Evolutionary conservation across 345 rosid genomes (phyloP).

Genomic region (Tarenaya hassleriana): DNA sequence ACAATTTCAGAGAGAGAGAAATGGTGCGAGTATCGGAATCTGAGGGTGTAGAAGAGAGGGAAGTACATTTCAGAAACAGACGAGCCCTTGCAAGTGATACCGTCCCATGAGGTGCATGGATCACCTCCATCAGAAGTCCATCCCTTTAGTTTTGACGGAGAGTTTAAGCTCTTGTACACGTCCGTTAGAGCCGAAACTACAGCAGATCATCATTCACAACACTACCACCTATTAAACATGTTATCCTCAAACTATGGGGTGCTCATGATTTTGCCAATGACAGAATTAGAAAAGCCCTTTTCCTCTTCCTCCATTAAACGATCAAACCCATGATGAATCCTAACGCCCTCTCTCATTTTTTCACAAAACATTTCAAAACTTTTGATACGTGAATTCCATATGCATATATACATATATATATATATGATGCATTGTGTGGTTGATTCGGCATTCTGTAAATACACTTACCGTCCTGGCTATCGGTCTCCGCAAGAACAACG

Average conservation of each 20-base stretch:
- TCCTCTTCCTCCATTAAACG: no score
- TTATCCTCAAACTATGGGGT: background rate
- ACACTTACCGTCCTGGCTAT: constrained; percentile 46
- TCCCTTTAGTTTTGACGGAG: constrained; percentile 58
- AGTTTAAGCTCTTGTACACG: constrained; percentile 71
- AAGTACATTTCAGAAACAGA: constrained; percentile 68
- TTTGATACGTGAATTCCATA: no score
- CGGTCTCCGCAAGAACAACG: constrained; percentile 45
- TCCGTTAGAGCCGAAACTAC: constrained; percentile 83
- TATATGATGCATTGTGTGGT: constrained; percentile 13
- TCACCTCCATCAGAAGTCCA: constrained; percentile 82
- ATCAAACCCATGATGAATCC: constrained; percentile 6
- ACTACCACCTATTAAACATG: constrained; percentile 1
- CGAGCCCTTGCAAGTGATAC: constrained; percentile 76
- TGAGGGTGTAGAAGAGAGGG: constrained; percentile 10
- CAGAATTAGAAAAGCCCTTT: no score
- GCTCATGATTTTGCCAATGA: background rate
- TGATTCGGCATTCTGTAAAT: no score
- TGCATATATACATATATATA: background rate
- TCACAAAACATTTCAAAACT: background rate
- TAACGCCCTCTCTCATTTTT: background rate
- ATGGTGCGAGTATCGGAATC: no score
- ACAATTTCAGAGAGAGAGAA: no score
- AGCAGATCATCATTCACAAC: constrained; percentile 4
- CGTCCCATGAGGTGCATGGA: constrained; percentile 90